Evolutionary conservation across 805 yeast species (phyloP), one percentile per base, ranked within the genome.

Genomic region (Wickerhamomyces rabaulensis): DNA sequence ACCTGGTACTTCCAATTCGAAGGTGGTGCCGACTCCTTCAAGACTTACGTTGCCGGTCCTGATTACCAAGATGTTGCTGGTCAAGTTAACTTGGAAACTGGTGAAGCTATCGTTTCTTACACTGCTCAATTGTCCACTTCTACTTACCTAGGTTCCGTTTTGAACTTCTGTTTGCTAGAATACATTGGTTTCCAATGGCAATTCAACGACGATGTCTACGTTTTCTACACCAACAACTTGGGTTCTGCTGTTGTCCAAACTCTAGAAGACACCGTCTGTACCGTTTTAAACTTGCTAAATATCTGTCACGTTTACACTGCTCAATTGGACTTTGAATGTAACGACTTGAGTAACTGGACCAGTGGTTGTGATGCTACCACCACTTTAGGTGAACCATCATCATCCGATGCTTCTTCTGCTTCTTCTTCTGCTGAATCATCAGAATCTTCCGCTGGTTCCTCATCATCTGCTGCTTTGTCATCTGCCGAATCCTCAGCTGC

Each of bases 1-100:
- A 52, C 54, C 12, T 54, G 57, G 57, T 48, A 41, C 44, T 52
- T 54, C 39, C 21, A 45, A 25, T 51, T 53, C 33, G 41, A 40
- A 3, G 49, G 44, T n/a, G 36, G 43, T 42, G 56, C 55, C 13
- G 20, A 45, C 22, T 49, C 37, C 9, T 54, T 54, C 42, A 20
- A 31, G 12, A 26, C 39, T 13, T 39, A 29, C 23, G 26, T 40
- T 15, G 47, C 41, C 16, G 41, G 40, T 26, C n/a, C 23, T 10
- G 16, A 40, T 8, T 21, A 39, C 9, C 22, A 31, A 15, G 42
- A 29, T 16, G 27, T 39, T n/a, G 19, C 21, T 22, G 58, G 54
- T 15, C 4, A 29, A 6, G 57, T 49, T 9, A 55, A 55, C 46
- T 41, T 52, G 20, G 51, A 51, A 22, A 44, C 51, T 19, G 55